Percentiles rank a stretch among this genome's conserved stretches.
phyloP scores from a whole-genome alignment of 345 rosid species.

The Crucihimalaya himalaica region DNA sequence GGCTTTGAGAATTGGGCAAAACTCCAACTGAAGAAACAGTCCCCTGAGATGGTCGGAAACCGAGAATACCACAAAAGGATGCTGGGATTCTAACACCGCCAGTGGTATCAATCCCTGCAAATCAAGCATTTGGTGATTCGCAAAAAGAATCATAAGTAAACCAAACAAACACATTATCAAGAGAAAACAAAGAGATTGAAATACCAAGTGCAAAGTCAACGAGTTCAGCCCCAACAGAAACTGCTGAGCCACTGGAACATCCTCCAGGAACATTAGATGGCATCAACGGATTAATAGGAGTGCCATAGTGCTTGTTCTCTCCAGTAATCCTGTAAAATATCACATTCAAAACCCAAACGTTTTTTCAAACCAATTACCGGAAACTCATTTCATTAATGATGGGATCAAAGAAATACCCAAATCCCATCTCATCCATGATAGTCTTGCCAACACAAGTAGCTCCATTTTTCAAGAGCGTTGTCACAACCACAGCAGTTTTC shows the following conservation, averaged over 20 bases:
- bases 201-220: slow-evolving; percentile 91
- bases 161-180: neutral
- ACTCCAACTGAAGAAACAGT: slow-evolving; percentile 71
- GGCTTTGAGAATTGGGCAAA: slow-evolving; percentile 82
- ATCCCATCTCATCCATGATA: slow-evolving; percentile 76
- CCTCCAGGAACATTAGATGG: slow-evolving; percentile 82
- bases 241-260: slow-evolving; percentile 96
- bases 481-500: slow-evolving; percentile 69
- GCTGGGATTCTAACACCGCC: slow-evolving; percentile 85
- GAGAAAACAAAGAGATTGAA: neutral
- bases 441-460: slow-evolving; percentile 95
- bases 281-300: slow-evolving; percentile 72
- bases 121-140: neutral
- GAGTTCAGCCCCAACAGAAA: slow-evolving; percentile 78
- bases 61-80: slow-evolving; percentile 85
- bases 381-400: neutral
- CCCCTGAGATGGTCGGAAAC: slow-evolving; percentile 92
- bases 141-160: slow-evolving; percentile 1
- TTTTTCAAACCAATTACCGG: neutral
- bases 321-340: slow-evolving; percentile 59
- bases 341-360: slow-evolving; percentile 17
- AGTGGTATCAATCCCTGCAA: slow-evolving; percentile 75
- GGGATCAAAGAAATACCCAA: slow-evolving; percentile 51
- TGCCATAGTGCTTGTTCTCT: slow-evolving; percentile 82
- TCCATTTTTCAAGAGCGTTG: slow-evolving; percentile 71